Evolutionary conservation across 495 filamentous ascomycete species (phyloP), one percentile per base, ranked within the genome.

Genomic region (Penicillium flavigenum): DNA sequence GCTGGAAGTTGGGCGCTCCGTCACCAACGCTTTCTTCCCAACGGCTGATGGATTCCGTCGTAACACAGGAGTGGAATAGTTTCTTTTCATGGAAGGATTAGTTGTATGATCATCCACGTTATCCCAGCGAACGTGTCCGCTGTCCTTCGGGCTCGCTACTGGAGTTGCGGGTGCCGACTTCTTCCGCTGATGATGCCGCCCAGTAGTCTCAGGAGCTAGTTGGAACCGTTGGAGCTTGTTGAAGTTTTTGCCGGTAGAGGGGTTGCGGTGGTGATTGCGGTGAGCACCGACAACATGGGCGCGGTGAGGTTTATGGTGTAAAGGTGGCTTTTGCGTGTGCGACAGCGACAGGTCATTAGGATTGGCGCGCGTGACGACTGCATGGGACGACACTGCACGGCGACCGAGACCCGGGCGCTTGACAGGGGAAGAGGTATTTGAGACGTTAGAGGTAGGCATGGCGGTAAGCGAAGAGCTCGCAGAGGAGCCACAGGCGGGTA

Each of bases 101-200:
- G 69, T 61, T 12, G 62, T 66, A 39, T 65, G 72, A 22, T 64
- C 67, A 4, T 74, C 69, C 47, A 70, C 61, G 43, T 68, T 75
- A 54, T 77, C 75, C 75, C 75, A 80, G 26, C 65, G 76, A 47
- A 78, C 69, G 62, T 75, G 77, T 16, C 66, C 50, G 8, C 47
- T 43, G 14, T 59, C 68, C 44, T 72, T 75, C 36, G 74, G 76
- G 49, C 76, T 79, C 12, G 66, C 72, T 34, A 71, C 64, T 27
- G 77, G 77, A 44, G 75, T 80, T 31, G 64, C 72, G n/a, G 76
- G 73, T 27, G 75, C 77, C 19, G 77, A 79, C 59, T 77, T 78
- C 64, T 77, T 80, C 63, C 76, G 76, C 31, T 78, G 74, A 60
- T 79, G 77, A 52, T 76, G 63, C 42, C 77, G 76, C 38, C 59